Evolutionary conservation across 2,329 filamentous ascomycete genomes (phyloP), one percentile per base, ranked within the genome.

Genomic region (Hypoxylon sp.): DNA sequence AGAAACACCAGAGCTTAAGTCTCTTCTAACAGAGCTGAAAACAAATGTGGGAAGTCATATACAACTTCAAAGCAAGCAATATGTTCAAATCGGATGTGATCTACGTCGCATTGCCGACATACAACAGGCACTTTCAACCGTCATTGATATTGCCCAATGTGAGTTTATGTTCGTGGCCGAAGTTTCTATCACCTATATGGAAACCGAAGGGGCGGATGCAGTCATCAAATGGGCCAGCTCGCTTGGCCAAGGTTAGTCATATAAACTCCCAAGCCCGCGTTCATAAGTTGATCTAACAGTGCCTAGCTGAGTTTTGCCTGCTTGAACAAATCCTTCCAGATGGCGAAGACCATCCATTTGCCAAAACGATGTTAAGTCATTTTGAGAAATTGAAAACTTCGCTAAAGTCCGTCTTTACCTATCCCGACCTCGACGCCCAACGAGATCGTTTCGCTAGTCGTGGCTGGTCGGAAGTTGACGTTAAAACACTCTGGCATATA

Each of bases 101-200:
- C 73, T 97, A 26, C 82, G 87, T 23, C 79, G 93, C 43, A 75
- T 91, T 4, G 66, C 75, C 15, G 76, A 74, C 11, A 75, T 97
- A 7, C 76, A 86, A 49, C 66, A 74, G 4, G 76, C 83, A 3
- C 72, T 96, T 16, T 77, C 78, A 12, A 72, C 72, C 7, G 77
- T 87, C 32, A 67, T 90, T 2, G 75, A 86, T 27, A 67, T 87
- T 11, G 67, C 78, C 1, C 73, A 81, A 5, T 84, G 81, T 51
- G 77, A 80, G 2, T 80, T 96, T 2, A 75, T 97, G 16, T 96
- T 94, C 63, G 81, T 91, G 17, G 91, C 91, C 1, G 93, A 97
- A 71, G 91, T 96, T 9, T 95, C 91, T 3, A 83, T 96, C 29
- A 94, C 91, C 1, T 96, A 96, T 64, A 95, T 96, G 90, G 84